A percentile compares a stretch with the other conserved stretches of the same genome.
These are phyloP conservation scores for Hyaloscypha variabilis DNA, from an alignment of 495 filamentous ascomycete genomes.

Conservation along the genomic window DNA sequence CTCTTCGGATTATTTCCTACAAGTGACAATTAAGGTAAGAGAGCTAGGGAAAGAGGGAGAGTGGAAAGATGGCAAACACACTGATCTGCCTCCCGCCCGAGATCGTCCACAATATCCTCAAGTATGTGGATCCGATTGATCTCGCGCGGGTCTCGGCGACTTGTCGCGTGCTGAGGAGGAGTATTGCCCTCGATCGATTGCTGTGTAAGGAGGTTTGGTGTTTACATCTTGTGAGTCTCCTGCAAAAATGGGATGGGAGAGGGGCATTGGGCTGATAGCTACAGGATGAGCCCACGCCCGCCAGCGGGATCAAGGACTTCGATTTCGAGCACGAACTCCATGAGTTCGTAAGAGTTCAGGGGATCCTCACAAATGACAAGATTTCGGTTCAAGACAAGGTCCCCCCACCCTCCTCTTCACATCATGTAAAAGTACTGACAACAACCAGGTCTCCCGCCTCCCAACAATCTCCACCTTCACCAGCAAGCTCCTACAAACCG, in stretches of 20 bases:
- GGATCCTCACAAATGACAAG: neutral
- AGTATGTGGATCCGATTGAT: conserved; percentile 58
- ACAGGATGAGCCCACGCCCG: neutral
- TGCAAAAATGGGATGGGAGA: neutral
- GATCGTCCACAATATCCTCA: conserved; percentile 60
- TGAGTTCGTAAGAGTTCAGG: neutral
- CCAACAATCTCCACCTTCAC: neutral
- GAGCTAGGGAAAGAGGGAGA: no score
- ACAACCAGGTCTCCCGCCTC: neutral
- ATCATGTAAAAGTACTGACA: neutral
- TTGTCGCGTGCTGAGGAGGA: conserved; percentile 52
- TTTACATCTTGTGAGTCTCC: neutral
- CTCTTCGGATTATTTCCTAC: no score
- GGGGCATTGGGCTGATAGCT: neutral
- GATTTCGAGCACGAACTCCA: neutral
- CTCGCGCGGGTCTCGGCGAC: conserved; percentile 54
- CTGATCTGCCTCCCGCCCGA: conserved; percentile 59
- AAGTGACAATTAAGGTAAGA: no score
- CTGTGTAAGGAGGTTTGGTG: neutral
- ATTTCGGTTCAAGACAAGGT: conserved; percentile 6
- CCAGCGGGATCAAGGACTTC: neutral
- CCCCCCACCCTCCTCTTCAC: neutral
- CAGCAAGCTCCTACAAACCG: neutral
- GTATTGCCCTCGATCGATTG: conserved; percentile 37
- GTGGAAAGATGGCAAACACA: neutral